Percentiles rank a stretch among this genome's conserved stretches.
Evolutionary conservation across 345 rosid species (phyloP).

Genomic region (Rubroshorea leprosula): DNA sequence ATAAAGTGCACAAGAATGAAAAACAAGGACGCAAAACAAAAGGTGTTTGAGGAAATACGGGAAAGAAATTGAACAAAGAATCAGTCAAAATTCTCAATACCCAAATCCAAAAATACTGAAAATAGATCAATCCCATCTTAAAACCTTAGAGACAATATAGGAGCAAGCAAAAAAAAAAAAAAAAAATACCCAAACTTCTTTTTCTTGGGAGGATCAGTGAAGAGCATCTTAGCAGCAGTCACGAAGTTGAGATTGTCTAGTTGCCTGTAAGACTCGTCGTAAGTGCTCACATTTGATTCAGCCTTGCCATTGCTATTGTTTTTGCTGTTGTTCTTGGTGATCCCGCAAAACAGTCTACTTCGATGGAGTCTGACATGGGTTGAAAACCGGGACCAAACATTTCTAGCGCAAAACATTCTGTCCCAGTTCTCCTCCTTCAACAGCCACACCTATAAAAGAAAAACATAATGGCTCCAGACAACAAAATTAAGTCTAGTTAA

Average conservation of each 20-base stretch:
- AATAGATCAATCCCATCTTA: not conserved
- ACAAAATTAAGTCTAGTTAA: not conserved
- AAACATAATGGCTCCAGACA: too few species aligned
- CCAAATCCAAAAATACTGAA: too few species aligned
- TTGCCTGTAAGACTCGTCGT: conserved; percentile 51
- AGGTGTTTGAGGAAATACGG: conserved; percentile 29
- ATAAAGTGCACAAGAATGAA: not conserved
- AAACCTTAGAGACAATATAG: not conserved
- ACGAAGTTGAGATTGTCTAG: conserved; percentile 73
- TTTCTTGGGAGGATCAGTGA: conserved; percentile 54
- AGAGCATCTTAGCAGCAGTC: conserved; percentile 72
- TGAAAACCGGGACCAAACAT: conserved; percentile 24
- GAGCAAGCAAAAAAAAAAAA: not conserved
- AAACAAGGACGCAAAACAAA: not conserved
- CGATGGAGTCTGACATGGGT: conserved; percentile 16
- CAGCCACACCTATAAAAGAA: not conserved
- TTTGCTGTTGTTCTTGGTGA: conserved; percentile 19
- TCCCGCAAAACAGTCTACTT: conserved; percentile 27
- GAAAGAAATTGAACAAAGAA: conserved; percentile 11
- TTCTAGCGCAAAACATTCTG: conserved; percentile 43
- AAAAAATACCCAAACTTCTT: conserved; percentile 68
- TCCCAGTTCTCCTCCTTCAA: conserved; percentile 13
- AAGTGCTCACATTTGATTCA: conserved; percentile 40
- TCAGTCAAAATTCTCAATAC: not conserved
- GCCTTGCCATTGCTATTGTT: conserved; percentile 23